Percentiles rank a stretch among this genome's conserved stretches.
These are phyloP conservation scores for Colletotrichum trifolii DNA, from an alignment of 2,329 filamentous ascomycete species.

Conservation along the genomic window DNA sequence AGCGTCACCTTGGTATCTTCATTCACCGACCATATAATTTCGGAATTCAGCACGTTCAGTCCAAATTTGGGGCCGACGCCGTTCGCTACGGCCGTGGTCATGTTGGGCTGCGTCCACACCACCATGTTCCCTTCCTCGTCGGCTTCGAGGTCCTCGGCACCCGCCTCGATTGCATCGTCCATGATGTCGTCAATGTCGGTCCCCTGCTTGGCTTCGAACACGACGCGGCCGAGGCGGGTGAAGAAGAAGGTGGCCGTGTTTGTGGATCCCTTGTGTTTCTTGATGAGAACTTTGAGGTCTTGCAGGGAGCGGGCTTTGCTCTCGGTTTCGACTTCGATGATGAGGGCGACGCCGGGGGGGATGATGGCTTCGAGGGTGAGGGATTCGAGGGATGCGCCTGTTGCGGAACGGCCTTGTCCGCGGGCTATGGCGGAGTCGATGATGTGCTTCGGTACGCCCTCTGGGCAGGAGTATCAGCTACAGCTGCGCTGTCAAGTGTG, in stretches of 20 bases:
- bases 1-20: constrained; percentile 78
- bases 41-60: constrained; percentile 76
- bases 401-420: constrained; percentile 84
- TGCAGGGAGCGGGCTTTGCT: constrained; percentile 79
- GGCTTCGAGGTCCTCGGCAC: constrained; percentile 76
- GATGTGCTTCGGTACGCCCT: constrained; percentile 82
- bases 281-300: constrained; percentile 78
- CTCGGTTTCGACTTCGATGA: constrained; percentile 89
- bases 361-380: constrained; percentile 85
- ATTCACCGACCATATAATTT: constrained; percentile 88
- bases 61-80: constrained; percentile 58
- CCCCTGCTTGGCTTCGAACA: constrained; percentile 68
- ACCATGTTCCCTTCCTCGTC: constrained; percentile 37
- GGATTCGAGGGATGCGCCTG: constrained; percentile 80
- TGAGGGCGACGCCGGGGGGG: constrained; percentile 78
- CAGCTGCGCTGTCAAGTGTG: constrained; percentile 13
- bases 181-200: constrained; percentile 77
- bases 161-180: constrained; percentile 85
- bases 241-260: constrained; percentile 84
- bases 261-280: constrained; percentile 74
- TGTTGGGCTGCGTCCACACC: constrained; percentile 38
- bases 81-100: constrained; percentile 32
- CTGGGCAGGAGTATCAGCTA: constrained; percentile 46
- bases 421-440: constrained; percentile 90
- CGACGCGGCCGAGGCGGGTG: constrained; percentile 79